A percentile compares a stretch with the other conserved stretches of the same genome.
Evolutionary conservation across 2,329 filamentous ascomycete genomes (phyloP).

Genomic region (Stachybotrys echinatus): DNA sequence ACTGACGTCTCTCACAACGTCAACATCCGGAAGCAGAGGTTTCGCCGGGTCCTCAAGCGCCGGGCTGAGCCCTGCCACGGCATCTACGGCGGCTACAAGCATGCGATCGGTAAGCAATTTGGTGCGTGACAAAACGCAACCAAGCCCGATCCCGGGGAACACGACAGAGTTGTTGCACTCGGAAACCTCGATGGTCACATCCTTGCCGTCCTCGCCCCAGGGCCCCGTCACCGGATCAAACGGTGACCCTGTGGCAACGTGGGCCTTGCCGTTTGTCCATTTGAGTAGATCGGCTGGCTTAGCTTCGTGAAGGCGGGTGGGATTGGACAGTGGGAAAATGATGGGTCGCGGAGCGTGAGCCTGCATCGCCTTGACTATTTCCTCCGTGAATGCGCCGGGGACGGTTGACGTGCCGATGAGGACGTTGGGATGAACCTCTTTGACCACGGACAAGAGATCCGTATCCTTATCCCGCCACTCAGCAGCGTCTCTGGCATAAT

Average conservation of each 20-base stretch:
- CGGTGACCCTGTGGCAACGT: slow-evolving; percentile 80
- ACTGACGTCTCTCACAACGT: slow-evolving; percentile 68
- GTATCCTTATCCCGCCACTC: slow-evolving; percentile 58
- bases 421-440: slow-evolving; percentile 70
- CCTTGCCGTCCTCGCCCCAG: slow-evolving; percentile 41
- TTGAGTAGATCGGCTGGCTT: slow-evolving; percentile 67
- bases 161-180: slow-evolving; percentile 88
- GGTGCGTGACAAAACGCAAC: slow-evolving; percentile 65
- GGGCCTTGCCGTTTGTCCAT: slow-evolving; percentile 73
- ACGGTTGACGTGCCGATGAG: slow-evolving; percentile 80
- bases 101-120: slow-evolving; percentile 67
- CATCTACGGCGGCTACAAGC: slow-evolving; percentile 74
- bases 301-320: slow-evolving; percentile 78
- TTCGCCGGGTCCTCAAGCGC: slow-evolving; percentile 57
- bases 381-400: slow-evolving; percentile 69
- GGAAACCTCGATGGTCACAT: slow-evolving; percentile 48
- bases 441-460: slow-evolving; percentile 61
- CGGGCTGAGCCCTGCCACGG: slow-evolving; percentile 66
- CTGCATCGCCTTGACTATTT: slow-evolving; percentile 71
- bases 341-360: slow-evolving; percentile 67
- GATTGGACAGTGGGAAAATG: slow-evolving; percentile 78
- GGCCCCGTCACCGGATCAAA: slow-evolving; percentile 66
- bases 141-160: slow-evolving; percentile 82
- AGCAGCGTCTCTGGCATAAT: slow-evolving; percentile 58
- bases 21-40: slow-evolving; percentile 71